Percentiles rank a stretch among this genome's conserved stretches.
phyloP scores from a whole-genome alignment of 176 grass and related monocot genomes.

The Echinochloa phyllopogon region DNA sequence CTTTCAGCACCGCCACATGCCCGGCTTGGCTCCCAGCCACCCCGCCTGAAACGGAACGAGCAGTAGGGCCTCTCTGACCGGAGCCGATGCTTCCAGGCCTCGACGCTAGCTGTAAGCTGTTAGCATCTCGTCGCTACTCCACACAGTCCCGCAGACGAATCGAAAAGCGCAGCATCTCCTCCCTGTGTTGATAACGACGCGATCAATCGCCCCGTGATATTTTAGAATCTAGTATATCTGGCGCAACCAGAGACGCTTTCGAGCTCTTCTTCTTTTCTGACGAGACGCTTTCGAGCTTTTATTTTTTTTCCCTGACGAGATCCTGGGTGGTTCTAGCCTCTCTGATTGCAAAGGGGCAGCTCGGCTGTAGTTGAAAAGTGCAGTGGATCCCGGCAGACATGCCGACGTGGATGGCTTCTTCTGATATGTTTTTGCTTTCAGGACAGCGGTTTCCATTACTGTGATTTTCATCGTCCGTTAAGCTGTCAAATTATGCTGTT shows the following conservation, averaged over 20 bases:
- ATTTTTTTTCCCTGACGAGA: too few species aligned
- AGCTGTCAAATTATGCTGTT: background rate
- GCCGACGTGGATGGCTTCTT: slow-evolving; percentile 24
- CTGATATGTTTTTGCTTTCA: slow-evolving; percentile 24
- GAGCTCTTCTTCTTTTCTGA: too few species aligned
- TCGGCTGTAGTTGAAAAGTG: background rate
- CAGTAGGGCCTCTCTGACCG: background rate
- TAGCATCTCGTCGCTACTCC: background rate
- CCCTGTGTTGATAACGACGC: background rate
- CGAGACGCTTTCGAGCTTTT: background rate
- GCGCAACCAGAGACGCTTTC: slow-evolving; percentile 16
- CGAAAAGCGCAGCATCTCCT: background rate
- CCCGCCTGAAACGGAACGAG: background rate
- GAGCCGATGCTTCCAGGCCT: slow-evolving; percentile 24
- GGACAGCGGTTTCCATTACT: background rate
- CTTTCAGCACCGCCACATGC: background rate
- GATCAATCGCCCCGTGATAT: background rate
- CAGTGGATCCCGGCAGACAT: background rate
- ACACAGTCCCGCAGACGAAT: background rate
- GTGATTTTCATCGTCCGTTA: background rate
- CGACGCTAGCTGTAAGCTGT: background rate
- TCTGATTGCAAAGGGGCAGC: slow-evolving; percentile 20
- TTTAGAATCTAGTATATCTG: slow-evolving; percentile 10
- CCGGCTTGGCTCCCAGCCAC: background rate
- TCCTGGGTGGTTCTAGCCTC: background rate